Evolutionary conservation across 495 filamentous ascomycete genomes (phyloP).

Genomic region (Neurospora sp.): DNA sequence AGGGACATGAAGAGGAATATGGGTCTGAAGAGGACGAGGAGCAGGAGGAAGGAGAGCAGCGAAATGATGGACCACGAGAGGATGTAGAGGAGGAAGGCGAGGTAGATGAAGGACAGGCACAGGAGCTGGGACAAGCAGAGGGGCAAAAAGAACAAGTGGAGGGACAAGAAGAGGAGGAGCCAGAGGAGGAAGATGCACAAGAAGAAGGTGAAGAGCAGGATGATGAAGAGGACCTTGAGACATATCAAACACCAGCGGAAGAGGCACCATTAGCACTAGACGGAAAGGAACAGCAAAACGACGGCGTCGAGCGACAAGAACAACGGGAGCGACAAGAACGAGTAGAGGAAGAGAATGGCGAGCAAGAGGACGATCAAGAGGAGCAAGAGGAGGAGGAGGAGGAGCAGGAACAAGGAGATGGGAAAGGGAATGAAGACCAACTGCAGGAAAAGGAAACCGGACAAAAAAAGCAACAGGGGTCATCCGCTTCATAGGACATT

Average conservation of each 20-base stretch:
- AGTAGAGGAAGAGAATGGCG: too few species aligned
- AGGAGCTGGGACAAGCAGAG: not conserved
- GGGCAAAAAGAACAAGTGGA: not conserved
- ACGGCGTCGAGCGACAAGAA: not conserved
- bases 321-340: not conserved
- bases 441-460: not conserved
- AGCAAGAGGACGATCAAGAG: not conserved
- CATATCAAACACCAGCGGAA: not conserved
- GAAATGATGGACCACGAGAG: not conserved
- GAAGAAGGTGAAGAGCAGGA: not conserved
- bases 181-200: not conserved
- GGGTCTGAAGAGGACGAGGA: not conserved
- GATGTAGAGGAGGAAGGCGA: not conserved
- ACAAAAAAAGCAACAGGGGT: not conserved
- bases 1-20: not conserved
- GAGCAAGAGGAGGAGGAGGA: not conserved
- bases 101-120: not conserved
- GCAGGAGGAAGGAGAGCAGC: not conserved
- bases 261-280: not conserved
- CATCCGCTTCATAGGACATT: not conserved
- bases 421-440: not conserved
- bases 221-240: not conserved
- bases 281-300: not conserved
- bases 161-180: not conserved
- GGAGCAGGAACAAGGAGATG: not conserved